phyloP scores from a whole-genome alignment of 371 early-diverging fungal species.

The Coemansia sp. region DNA sequence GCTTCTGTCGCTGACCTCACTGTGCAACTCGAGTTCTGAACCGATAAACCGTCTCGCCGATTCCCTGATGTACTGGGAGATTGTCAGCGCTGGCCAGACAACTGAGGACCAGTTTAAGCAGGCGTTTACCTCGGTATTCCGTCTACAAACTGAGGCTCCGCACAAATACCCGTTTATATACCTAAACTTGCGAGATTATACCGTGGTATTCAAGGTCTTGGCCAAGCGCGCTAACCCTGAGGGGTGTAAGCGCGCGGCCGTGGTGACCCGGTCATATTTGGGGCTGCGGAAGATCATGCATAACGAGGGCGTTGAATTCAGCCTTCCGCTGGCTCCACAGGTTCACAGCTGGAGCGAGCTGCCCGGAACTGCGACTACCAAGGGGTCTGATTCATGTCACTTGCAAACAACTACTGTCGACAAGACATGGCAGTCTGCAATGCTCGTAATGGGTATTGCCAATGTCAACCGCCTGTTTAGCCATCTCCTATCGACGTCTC shows the following conservation, averaged over 20 bases:
- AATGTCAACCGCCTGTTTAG: slow-evolving; percentile 22
- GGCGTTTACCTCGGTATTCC: slow-evolving; percentile 23
- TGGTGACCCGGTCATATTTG: slow-evolving; percentile 33
- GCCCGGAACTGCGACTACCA: background rate
- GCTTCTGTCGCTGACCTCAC: slow-evolving; percentile 23
- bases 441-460: slow-evolving; percentile 22
- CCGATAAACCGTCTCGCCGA: slow-evolving; percentile 28
- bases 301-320: slow-evolving; percentile 19
- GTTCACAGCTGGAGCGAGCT: slow-evolving; percentile 27
- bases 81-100: background rate
- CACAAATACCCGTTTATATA: slow-evolving; percentile 31
- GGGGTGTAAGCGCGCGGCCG: slow-evolving; percentile 18
- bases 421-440: slow-evolving; percentile 37
- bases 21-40: slow-evolving; percentile 1
- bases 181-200: slow-evolving; percentile 26
- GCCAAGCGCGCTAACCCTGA: background rate
- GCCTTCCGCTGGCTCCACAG: slow-evolving; percentile 38
- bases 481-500: slow-evolving; percentile 9
- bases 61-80: slow-evolving; percentile 32
- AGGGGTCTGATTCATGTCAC: background rate
- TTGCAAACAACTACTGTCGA: slow-evolving; percentile 25
- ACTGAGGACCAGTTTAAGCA: slow-evolving; percentile 19
- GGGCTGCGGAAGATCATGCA: slow-evolving; percentile 30
- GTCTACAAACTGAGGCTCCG: slow-evolving; percentile 23
- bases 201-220: slow-evolving; percentile 29